Conservation (phyloP, 768 basidiomycete genomes). For the Leccinellum albellum region DNA sequence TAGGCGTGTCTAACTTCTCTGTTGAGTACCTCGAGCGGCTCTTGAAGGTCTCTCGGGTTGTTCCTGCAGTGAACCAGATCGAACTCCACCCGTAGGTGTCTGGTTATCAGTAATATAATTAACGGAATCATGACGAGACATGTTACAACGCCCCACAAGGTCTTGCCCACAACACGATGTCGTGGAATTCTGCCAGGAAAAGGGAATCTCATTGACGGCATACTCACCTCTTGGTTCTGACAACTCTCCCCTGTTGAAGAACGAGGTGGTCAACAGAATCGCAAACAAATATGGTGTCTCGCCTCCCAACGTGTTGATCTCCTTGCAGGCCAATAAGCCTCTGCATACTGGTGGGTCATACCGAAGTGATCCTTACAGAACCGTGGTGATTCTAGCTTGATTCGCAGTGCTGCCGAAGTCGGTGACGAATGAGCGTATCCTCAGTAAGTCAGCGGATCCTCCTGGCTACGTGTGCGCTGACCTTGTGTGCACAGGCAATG, state of each 20-base stretch:
- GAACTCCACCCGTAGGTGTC: conserved; percentile 63
- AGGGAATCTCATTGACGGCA: conserved; percentile 69
- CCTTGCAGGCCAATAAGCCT: conserved; percentile 67
- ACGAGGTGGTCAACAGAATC: conserved; percentile 57
- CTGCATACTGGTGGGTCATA: conserved; percentile 43
- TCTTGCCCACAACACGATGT: conserved; percentile 67
- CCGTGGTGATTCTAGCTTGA: conserved; percentile 10
- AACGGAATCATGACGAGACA: neutral
- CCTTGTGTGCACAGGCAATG: conserved; percentile 43
- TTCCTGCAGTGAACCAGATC: conserved; percentile 80
- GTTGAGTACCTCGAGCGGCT: conserved; percentile 60
- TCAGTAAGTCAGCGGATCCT: conserved; percentile 32
- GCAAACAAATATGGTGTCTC: conserved; percentile 57
- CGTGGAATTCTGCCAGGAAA: conserved; percentile 53
- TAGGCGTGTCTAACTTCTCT: conserved; percentile 70
- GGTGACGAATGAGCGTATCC: conserved; percentile 65
- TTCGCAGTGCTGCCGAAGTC: conserved; percentile 67
- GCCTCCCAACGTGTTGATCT: conserved; percentile 66
- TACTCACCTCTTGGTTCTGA: conserved; percentile 80
- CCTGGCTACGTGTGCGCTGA: neutral
- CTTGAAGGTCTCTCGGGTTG: conserved; percentile 47
- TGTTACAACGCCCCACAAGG: conserved; percentile 25
- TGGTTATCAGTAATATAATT: neutral
- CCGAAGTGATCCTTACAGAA: neutral
- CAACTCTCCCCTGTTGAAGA: conserved; percentile 60